phyloP scores from a whole-genome alignment of 2,329 filamentous ascomycete genomes.

The Neoscytalidium dimidiatum region DNA sequence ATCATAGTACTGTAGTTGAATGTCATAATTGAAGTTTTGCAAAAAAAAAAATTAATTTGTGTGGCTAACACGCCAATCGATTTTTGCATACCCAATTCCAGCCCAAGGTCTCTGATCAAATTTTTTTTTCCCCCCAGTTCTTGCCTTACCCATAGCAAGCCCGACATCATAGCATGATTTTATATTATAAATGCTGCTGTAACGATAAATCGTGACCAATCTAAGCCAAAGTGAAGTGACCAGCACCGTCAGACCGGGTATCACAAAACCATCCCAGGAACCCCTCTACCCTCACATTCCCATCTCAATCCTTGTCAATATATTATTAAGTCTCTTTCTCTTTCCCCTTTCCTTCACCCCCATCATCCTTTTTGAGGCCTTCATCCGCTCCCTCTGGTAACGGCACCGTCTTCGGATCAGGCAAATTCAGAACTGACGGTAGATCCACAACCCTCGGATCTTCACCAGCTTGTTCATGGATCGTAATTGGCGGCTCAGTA shows the following conservation, averaged over 20 bases:
- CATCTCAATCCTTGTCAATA: background rate
- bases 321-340: background rate
- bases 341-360: background rate
- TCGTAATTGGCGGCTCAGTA: constrained; percentile 32
- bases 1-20: too few relatives aligned
- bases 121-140: too few relatives aligned
- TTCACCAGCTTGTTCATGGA: constrained; percentile 26
- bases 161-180: too few relatives aligned
- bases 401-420: constrained; percentile 30
- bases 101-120: too few relatives aligned
- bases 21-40: too few relatives aligned
- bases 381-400: constrained; percentile 20
- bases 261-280: background rate
- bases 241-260: background rate
- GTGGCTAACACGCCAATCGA: too few relatives aligned
- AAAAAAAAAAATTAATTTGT: too few relatives aligned
- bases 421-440: constrained; percentile 38
- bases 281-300: background rate
- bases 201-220: background rate
- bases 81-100: too few relatives aligned
- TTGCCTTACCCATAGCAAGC: too few relatives aligned
- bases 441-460: constrained; percentile 33
- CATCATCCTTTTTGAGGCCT: background rate
- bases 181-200: too few relatives aligned
- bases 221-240: background rate